Conservation (phyloP, 129 eudicot genomes). For the Solidago caesia region DNA sequence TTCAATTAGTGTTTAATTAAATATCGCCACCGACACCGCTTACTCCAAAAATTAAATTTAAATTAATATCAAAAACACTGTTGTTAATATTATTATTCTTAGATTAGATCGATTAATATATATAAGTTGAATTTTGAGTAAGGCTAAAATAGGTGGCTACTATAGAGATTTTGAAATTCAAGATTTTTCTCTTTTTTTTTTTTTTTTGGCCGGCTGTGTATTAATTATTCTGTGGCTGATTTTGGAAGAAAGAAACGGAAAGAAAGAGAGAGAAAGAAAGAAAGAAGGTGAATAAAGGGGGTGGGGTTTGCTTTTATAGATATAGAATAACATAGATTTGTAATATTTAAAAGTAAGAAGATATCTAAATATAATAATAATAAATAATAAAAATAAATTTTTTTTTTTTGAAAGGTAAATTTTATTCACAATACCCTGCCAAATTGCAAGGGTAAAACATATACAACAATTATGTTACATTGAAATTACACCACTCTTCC, state of each 20-base stretch:
- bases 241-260: not conserved
- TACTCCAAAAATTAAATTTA: not conserved
- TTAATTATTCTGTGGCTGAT: not conserved
- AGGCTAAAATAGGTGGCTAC: conserved; percentile 12
- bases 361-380: not conserved
- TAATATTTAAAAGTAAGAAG: too few species aligned
- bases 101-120: not conserved
- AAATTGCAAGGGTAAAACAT: too few species aligned
- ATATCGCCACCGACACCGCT: conserved; percentile 32
- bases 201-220: not conserved
- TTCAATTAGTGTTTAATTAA: not conserved
- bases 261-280: conserved; percentile 26
- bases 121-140: not conserved
- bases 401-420: too few species aligned
- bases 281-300: not conserved
- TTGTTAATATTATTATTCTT: not conserved
- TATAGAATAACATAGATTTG: not conserved
- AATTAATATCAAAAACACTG: conserved; percentile 15
- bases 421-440: too few species aligned
- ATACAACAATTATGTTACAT: too few species aligned
- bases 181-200: conserved; percentile 19
- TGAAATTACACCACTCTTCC: too few species aligned
- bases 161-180: conserved; percentile 16
- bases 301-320: conserved; percentile 23
- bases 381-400: not conserved